Evolutionary conservation across 345 rosid genomes (phyloP).

Genomic region (Kandelia obovata): DNA sequence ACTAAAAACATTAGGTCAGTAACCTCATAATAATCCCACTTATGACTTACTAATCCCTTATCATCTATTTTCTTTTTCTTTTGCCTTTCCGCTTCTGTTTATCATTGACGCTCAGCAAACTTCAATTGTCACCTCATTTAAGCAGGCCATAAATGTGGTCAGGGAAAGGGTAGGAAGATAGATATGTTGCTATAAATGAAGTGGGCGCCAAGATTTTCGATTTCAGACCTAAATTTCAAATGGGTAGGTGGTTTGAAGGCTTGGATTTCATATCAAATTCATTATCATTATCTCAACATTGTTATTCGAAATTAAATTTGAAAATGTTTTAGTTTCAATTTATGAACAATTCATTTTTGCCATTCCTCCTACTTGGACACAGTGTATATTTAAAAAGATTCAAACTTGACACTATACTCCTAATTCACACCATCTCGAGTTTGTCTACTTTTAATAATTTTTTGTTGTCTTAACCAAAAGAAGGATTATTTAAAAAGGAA

Average conservation of each 20-base stretch:
- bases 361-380: too few relatives aligned
- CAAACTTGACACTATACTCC: too few relatives aligned
- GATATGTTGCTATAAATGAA: conserved; percentile 30
- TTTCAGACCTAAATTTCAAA: conserved; percentile 20
- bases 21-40: conserved; percentile 13
- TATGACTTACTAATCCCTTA: not conserved
- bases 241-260: not conserved
- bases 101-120: conserved; percentile 4
- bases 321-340: too few relatives aligned
- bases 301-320: too few relatives aligned
- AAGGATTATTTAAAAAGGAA: not conserved
- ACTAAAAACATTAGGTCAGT: conserved; percentile 8
- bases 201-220: not conserved
- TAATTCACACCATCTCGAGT: too few relatives aligned
- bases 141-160: conserved; percentile 25
- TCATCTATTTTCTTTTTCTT: not conserved
- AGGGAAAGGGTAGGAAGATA: conserved; percentile 1
- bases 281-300: too few relatives aligned
- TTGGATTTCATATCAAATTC: too few relatives aligned
- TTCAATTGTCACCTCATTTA: conserved; percentile 10
- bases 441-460: too few relatives aligned
- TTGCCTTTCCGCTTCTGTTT: not conserved
- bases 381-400: too few relatives aligned
- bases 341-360: too few relatives aligned
- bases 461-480: too few relatives aligned